Percentiles rank a stretch among this genome's conserved stretches.
Conservation (phyloP, 1,139 yeast genomes). For the Magnusiomyces sp. region DNA sequence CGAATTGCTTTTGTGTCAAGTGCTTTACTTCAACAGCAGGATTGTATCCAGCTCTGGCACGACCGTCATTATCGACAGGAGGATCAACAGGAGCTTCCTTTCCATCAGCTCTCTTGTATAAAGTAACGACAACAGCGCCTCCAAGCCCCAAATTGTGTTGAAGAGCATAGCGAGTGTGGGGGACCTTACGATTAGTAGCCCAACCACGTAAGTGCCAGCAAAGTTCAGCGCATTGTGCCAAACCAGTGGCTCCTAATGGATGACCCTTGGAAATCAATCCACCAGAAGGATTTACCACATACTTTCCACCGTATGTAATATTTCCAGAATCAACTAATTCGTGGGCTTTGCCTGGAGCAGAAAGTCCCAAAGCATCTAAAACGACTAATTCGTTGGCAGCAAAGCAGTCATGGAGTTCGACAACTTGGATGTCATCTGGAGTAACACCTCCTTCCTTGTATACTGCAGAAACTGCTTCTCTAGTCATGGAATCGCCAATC, state of each 20-base stretch:
- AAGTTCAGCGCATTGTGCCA: constrained; percentile 28
- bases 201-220: constrained; percentile 29
- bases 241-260: constrained; percentile 30
- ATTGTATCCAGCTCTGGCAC: constrained; percentile 25
- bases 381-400: constrained; percentile 27
- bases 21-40: constrained; percentile 27
- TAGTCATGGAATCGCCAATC: constrained; percentile 25
- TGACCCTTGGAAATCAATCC: constrained; percentile 29
- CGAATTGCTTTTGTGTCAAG: constrained; percentile 17
- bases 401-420: constrained; percentile 29
- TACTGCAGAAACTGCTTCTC: constrained; percentile 20
- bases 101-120: constrained; percentile 23
- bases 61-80: constrained; percentile 19
- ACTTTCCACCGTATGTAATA: constrained; percentile 26
- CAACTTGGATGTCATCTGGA: constrained; percentile 25
- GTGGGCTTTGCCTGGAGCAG: constrained; percentile 24
- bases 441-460: constrained; percentile 20
- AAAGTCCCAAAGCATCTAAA: constrained; percentile 25
- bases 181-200: constrained; percentile 26
- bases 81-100: constrained; percentile 16
- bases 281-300: constrained; percentile 28
- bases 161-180: constrained; percentile 21
- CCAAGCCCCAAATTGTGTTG: constrained; percentile 29
- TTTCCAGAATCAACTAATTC: constrained; percentile 24
- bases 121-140: constrained; percentile 24